Percentiles rank a stretch among this genome's conserved stretches.
These are phyloP conservation scores for Gardenia jasminoides DNA, from an alignment of 257 asterid genomes.

Conservation along the genomic window DNA sequence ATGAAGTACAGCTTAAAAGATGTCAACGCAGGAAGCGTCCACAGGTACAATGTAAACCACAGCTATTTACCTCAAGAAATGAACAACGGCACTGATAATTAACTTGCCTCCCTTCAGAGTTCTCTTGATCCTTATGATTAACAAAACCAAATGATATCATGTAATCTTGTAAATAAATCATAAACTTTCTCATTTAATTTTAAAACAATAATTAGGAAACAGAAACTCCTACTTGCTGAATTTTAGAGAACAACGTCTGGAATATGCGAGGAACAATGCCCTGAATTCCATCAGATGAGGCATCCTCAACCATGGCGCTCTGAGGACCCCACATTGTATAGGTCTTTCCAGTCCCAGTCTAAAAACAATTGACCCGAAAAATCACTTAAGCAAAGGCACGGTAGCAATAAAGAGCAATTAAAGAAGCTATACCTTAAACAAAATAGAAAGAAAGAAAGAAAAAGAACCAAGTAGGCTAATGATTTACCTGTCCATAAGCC, in stretches of 20 bases:
- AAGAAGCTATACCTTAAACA: not conserved
- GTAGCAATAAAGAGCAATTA: not conserved
- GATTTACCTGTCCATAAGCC: constrained; percentile 92
- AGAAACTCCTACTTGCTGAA: constrained; percentile 56
- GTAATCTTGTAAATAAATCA: constrained; percentile 4
- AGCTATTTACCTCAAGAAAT: constrained; percentile 73
- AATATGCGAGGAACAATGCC: constrained; percentile 91
- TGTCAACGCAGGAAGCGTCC: not conserved
- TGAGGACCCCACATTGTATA: constrained; percentile 99
- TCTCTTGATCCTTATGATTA: constrained; percentile 62
- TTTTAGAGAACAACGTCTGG: constrained; percentile 70
- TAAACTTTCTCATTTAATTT: not conserved
- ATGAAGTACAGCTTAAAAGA: not conserved
- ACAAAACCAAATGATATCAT: constrained; percentile 14
- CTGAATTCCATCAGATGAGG: constrained; percentile 58
- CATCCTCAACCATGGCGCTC: constrained; percentile 81
- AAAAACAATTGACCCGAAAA: constrained; percentile 20
- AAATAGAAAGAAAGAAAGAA: not conserved
- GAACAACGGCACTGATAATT: constrained; percentile 97
- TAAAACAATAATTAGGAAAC: not conserved
- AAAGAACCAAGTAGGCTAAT: not conserved
- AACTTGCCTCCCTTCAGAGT: constrained; percentile 56
- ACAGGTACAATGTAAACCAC: not conserved
- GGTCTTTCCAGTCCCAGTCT: constrained; percentile 98
- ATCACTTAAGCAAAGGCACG: not conserved